phyloP scores from a whole-genome alignment of 495 filamentous ascomycete genomes.

The Terfezia boudieri region DNA sequence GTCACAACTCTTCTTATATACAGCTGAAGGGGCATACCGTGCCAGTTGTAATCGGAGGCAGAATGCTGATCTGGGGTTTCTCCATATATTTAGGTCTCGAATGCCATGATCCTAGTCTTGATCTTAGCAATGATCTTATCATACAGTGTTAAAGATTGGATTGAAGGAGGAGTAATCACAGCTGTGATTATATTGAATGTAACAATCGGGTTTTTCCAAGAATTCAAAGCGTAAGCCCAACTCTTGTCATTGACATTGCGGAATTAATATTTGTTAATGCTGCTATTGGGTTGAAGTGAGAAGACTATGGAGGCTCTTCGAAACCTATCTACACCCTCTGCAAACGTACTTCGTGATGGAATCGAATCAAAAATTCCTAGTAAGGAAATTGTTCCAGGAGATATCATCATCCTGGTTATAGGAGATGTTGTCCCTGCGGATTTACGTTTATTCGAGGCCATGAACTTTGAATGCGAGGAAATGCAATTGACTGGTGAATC shows the following conservation, averaged over 20 bases:
- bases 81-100: neutral
- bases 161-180: conserved; percentile 65
- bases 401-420: conserved; percentile 57
- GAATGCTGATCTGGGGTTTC: neutral
- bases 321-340: conserved; percentile 56
- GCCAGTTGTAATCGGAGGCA: conserved; percentile 1
- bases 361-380: conserved; percentile 41
- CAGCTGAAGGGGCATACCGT: conserved; percentile 9
- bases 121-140: conserved; percentile 66
- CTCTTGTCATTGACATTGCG: neutral
- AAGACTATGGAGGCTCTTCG: conserved; percentile 68
- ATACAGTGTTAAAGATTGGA: conserved; percentile 56
- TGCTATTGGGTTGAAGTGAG: conserved; percentile 22
- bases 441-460: conserved; percentile 47
- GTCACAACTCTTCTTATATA: conserved; percentile 9
- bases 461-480: conserved; percentile 56
- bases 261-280: neutral
- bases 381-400: conserved; percentile 57
- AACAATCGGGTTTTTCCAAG: conserved; percentile 56
- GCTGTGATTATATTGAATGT: conserved; percentile 68
- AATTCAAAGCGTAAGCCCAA: conserved; percentile 38
- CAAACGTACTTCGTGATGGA: conserved; percentile 52
- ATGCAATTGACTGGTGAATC: conserved; percentile 55
- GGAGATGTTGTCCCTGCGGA: conserved; percentile 71
- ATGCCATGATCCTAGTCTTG: conserved; percentile 31